Evolutionary conservation across 2,329 filamentous ascomycete genomes (phyloP), one percentile per base, ranked within the genome.

Genomic region (Penicillium hordei): DNA sequence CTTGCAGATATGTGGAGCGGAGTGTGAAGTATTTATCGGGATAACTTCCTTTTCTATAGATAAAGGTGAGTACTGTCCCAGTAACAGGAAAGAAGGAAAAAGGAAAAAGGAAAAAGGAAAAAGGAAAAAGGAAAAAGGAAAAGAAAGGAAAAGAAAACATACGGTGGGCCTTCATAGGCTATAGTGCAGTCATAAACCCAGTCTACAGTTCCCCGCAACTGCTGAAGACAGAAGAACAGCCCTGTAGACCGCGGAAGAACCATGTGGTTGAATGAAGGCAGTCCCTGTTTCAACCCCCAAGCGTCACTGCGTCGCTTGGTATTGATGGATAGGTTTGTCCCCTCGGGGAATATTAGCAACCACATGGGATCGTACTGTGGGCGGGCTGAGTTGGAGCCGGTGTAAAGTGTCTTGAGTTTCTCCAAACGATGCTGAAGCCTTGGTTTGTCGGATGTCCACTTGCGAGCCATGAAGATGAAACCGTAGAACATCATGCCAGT

Each of bases 21-120:
- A 99, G 81, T 0, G 90, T 93, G 75, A 95, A 97, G 68, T 90
- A 89, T 48, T 95, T 86, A 72, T 97, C 93, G n/a, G 93, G 93
- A 65, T 88, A 97, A 67, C 89, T 83, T 39, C 88, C 90, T 58
- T 88, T 89, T 25, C 88, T 91, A 67, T 27, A 39, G 33, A 38
- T 25, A 57, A 12, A 52, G n/a, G 43, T 59, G 9, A 59, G 38
- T 34, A 25, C 48, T 1, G 8, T 25, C n/a, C 23, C 10, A 13
- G 5, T 27, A 31, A 9, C n/a, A 23, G 43, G 3, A 38, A 52
- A 15, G 51, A 27, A 12, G 34, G 17, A 10, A 29, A 57, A 29
- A 52, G 9, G 13, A 10, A 5, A 21, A 40, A 43, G 3, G 7
- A 25, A 51, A 88, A 23, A 23, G 21, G 21, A 52, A 15, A 50